Base-by-base conservation (phyloP, 2,329 filamentous ascomycete genomes). In the Dactylella cylindrospora region DNA sequence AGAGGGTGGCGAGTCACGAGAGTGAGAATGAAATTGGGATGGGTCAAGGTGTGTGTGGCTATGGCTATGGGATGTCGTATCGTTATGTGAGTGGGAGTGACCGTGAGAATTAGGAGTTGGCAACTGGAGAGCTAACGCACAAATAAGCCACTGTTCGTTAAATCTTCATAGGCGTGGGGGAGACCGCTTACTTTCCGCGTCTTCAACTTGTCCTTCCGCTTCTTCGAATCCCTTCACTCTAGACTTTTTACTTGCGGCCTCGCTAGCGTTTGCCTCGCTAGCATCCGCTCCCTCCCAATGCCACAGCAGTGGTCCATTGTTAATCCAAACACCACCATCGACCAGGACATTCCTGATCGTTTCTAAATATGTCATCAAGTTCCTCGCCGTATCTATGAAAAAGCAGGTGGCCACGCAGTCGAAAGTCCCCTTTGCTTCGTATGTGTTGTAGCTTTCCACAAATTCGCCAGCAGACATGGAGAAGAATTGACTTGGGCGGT, bases 351-450 rank as follows among this genome's bases (percentile, higher is more conserved):
- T 81, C 33, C 76, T 76, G 50, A 97, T 87, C 1, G 90, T 84
- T 70, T 95, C 84, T 26, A 98, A 81, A 71, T 98, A 98, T 1
- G 86, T 82, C 49, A 97, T 85, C 25, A 96, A 72, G 71, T 98
- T 97, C 1, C 91, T 90, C 2, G 93, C 93, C 1, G 93, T 98
- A 72, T 98, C 94, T 55, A 98, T 85, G 76, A 98, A 98, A 75
- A 97, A 98, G 8, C 95, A 87, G 2, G 86, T 88, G 0, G 88
- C 84, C 1, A 97, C 88, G 1, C 85, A 90, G 69, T 96, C 84
- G 72, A 90, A 97, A 0, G 73, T 69, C 0, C 78, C 78, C 6
- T 74, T 73, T 67, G 87, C 81, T 0, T 80, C 79, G 1, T 80
- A 76, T 55, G 84, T 78, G 20, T 78, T 80, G 72, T 98, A 98